A percentile compares a stretch with the other conserved stretches of the same genome.
Conservation (phyloP, 345 rosid species). For the Adansonia digitata region DNA sequence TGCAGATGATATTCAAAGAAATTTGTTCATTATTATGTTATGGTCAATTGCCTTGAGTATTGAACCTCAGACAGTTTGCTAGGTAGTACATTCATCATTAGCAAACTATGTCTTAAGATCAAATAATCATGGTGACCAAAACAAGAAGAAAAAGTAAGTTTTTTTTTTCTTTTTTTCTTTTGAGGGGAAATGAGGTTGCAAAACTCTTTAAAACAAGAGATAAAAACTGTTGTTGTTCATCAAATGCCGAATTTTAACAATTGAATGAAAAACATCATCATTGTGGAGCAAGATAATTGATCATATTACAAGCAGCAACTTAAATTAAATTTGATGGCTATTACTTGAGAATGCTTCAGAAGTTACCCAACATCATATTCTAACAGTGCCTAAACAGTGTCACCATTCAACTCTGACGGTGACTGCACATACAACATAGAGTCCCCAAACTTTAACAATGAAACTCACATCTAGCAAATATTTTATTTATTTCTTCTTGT, state of each 20-base stretch:
- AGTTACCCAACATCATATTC: background rate
- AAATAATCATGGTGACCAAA: too few species aligned
- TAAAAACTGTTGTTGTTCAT: background rate
- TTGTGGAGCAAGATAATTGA: background rate
- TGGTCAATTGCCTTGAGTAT: background rate
- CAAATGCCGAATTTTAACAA: background rate
- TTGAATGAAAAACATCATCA: background rate
- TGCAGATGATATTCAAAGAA: background rate
- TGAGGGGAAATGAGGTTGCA: background rate
- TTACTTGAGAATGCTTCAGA: background rate
- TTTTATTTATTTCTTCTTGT: background rate
- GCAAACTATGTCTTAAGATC: background rate
- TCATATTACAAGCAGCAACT: background rate
- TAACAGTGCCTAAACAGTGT: background rate
- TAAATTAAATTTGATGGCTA: background rate
- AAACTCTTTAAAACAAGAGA: background rate
- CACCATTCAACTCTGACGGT: background rate
- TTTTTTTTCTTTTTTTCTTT: too few species aligned
- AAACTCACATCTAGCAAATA: too few species aligned
- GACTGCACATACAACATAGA: too few species aligned
- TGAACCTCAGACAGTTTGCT: background rate
- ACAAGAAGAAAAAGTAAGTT: background rate
- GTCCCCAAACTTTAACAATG: background rate
- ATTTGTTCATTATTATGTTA: background rate
- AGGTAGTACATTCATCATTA: background rate